These are phyloP conservation scores for Porogramme epimiltina DNA, from an alignment of 1,284 basidiomycete genomes.

Conservation along the genomic window DNA sequence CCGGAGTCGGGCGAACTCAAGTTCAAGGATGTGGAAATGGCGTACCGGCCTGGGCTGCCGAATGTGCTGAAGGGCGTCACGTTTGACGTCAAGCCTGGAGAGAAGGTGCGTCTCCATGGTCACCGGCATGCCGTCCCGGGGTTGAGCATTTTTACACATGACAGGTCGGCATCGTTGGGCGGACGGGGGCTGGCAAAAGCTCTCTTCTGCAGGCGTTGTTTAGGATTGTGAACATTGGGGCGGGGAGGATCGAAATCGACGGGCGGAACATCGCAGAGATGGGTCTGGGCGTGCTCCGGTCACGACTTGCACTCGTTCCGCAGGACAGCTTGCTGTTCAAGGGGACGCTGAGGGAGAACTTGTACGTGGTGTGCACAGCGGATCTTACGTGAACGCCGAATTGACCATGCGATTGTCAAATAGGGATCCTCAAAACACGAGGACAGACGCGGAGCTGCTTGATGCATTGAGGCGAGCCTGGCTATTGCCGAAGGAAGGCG, in stretches of 20 bases:
- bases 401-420: background rate
- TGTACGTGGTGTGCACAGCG: conserved; percentile 37
- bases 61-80: conserved; percentile 70
- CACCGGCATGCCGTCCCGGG: conserved; percentile 2
- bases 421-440: conserved; percentile 61
- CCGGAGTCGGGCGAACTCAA: conserved; percentile 61
- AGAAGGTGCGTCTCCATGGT: conserved; percentile 50
- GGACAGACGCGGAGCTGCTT: conserved; percentile 56
- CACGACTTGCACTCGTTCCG: conserved; percentile 70
- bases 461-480: conserved; percentile 60
- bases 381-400: background rate
- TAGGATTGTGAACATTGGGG: conserved; percentile 66
- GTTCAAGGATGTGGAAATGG: conserved; percentile 64
- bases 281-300: conserved; percentile 58
- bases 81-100: conserved; percentile 65
- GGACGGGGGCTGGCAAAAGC: conserved; percentile 79
- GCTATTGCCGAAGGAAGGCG: conserved; percentile 55
- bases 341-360: conserved; percentile 68
- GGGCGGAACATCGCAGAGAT: conserved; percentile 61
- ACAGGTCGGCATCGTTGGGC: conserved; percentile 73
- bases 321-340: conserved; percentile 68
- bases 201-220: conserved; percentile 77
- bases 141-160: background rate
- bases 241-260: conserved; percentile 74
- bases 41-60: conserved; percentile 74